Evolutionary conservation across 768 basidiomycete genomes (phyloP), one percentile per base, ranked within the genome.

Genomic region (Boletus patriciae): DNA sequence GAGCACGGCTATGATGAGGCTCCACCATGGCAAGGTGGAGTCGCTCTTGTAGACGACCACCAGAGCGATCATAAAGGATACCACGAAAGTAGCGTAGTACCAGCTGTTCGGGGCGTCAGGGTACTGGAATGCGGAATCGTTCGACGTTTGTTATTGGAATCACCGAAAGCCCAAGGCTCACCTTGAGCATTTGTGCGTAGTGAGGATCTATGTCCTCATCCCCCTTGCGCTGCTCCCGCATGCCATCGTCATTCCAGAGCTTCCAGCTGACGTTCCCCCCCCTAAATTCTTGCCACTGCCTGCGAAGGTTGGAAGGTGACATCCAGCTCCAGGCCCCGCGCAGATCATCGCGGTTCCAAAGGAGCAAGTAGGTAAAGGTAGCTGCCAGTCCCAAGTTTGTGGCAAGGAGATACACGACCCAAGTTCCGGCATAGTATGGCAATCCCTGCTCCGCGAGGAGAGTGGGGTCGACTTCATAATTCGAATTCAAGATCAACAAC

Each of bases 11-110:
- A 85, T 77, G 54, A 82, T 71, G 52, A 83, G 69, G 6, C 76
- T 80, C 81, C 81, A 84, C 84, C 84, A 84, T 8, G 84, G 83
- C 34, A 86, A 67, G 6, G 77, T 80, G 10, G 83, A 80, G 50
- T 78, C 58, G 18, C 77, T 80, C 41, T 79, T 78, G 66, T 85
- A 85, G 57, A 79, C 73, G 7, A 80, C 79, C 6, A 78, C 77
- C 73, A 85, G 76, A 0, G 81, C 83, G 68, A 83, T 80, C 2
- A 75, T 72, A 55, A 83, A 78, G 16, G 69, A 69, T 10, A 57
- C 13, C 1, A 66, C 41, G 12, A 75, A 61, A 0, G 61, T 62
- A 3, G 47, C 34, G 25, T 48, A 61, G 56, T 76, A 76, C 76
- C 74, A 76, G 31, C 64, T 68, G 21, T 71, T 61, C 3, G 68